These are phyloP conservation scores for Helminthosporium solani DNA, from an alignment of 2,329 filamentous ascomycete genomes.

Conservation along the genomic window DNA sequence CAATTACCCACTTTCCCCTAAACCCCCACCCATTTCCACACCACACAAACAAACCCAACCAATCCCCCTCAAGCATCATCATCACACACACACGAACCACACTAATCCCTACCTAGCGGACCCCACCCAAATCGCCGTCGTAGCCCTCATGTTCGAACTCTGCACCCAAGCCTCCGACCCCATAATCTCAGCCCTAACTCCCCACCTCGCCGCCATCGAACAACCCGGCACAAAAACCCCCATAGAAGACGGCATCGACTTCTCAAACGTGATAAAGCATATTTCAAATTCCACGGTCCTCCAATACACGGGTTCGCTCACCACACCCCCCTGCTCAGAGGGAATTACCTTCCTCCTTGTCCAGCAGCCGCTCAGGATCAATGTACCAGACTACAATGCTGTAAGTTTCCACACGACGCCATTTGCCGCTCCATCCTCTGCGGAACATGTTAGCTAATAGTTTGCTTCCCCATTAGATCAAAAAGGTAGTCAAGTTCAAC, in stretches of 20 bases:
- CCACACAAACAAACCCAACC: slow-evolving; percentile 1
- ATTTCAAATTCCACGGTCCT: slow-evolving; percentile 46
- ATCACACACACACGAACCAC: background rate
- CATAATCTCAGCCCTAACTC: slow-evolving; percentile 30
- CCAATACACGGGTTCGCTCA: slow-evolving; percentile 60
- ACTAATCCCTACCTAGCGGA: slow-evolving; percentile 25
- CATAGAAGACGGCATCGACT: slow-evolving; percentile 44
- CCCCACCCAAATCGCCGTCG: slow-evolving; percentile 40
- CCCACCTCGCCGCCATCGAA: slow-evolving; percentile 43
- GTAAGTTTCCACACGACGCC: no score
- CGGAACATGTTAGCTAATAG: no score
- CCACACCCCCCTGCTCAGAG: slow-evolving; percentile 63
- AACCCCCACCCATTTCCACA: background rate
- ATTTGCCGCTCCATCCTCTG: no score
- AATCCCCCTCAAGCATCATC: background rate
- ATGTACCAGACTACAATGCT: slow-evolving; percentile 52
- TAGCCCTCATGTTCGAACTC: slow-evolving; percentile 48
- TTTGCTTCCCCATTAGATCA: no score
- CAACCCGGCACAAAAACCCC: slow-evolving; percentile 41
- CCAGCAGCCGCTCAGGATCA: slow-evolving; percentile 50
- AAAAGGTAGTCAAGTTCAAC: slow-evolving; percentile 52
- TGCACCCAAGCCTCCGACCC: slow-evolving; percentile 34
- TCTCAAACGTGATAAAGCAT: slow-evolving; percentile 43
- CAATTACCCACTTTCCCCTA: background rate
- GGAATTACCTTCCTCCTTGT: slow-evolving; percentile 57